phyloP scores from a whole-genome alignment of 2,329 filamentous ascomycete genomes.

The Neonectria magnoliae region DNA sequence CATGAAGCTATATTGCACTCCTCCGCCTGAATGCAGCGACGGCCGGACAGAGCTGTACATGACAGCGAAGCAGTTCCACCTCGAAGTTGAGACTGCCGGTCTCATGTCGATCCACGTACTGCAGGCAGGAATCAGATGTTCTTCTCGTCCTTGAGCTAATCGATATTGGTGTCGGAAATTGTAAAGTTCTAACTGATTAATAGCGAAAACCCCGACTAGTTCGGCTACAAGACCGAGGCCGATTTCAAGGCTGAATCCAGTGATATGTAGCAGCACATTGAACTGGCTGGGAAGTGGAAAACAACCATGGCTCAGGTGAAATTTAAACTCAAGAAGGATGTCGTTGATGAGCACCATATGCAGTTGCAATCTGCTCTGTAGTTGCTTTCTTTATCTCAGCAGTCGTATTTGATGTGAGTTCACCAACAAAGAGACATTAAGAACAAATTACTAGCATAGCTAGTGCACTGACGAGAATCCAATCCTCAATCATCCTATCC shows the following conservation, averaged over 20 bases:
- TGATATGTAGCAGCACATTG: conserved; percentile 25
- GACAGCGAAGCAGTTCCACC: conserved; percentile 13
- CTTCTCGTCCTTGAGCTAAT: conserved; percentile 32
- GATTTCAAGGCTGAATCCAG: conserved; percentile 37
- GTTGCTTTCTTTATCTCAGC: conserved; percentile 15
- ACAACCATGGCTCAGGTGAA: not conserved
- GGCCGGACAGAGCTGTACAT: conserved; percentile 1
- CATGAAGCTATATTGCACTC: conserved; percentile 20
- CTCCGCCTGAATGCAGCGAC: not conserved
- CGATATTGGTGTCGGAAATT: not conserved
- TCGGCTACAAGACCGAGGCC: conserved; percentile 35
- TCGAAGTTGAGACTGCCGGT: conserved; percentile 1
- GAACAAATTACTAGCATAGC: not conserved
- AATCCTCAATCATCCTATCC: not conserved
- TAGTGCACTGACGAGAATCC: too few species aligned
- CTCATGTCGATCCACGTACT: conserved; percentile 23
- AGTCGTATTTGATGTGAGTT: conserved; percentile 26
- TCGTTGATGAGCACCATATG: conserved; percentile 21
- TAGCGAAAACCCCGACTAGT: conserved; percentile 17
- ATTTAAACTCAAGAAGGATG: conserved; percentile 12
- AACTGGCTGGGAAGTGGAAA: not conserved
- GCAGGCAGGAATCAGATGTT: conserved; percentile 27
- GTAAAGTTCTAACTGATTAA: not conserved
- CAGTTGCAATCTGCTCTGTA: conserved; percentile 14
- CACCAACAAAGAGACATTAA: too few species aligned